phyloP scores from a whole-genome alignment of 176 grass and related monocot species.

The Paspalum notatum region DNA sequence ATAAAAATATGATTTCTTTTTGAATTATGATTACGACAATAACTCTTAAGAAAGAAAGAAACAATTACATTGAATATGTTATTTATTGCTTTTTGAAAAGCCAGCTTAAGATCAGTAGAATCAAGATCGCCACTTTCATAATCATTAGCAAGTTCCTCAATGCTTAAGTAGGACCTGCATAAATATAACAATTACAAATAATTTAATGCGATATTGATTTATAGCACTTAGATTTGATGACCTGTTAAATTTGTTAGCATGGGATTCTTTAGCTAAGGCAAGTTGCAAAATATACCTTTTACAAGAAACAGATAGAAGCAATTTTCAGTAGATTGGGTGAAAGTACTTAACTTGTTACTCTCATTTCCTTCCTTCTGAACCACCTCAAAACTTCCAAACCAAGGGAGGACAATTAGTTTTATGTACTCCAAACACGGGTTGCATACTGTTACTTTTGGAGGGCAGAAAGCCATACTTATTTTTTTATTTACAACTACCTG shows the following conservation, averaged over 20 bases:
- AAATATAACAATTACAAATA: background rate
- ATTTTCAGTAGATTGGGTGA: background rate
- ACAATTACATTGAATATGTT: constrained; percentile 56
- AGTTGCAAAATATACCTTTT: background rate
- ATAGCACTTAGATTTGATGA: background rate
- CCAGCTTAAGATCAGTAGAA: constrained; percentile 59
- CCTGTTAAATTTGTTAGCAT: background rate
- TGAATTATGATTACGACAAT: no score
- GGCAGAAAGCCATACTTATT: constrained; percentile 58
- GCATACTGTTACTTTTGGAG: constrained; percentile 44
- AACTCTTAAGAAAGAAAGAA: background rate
- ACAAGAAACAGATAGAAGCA: no score
- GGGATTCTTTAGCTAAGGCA: background rate
- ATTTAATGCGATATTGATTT: background rate
- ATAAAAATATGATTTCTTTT: no score
- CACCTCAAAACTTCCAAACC: constrained; percentile 65
- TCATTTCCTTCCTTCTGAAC: constrained; percentile 39
- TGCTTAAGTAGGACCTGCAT: constrained; percentile 49
- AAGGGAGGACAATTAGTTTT: constrained; percentile 59
- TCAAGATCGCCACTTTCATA: constrained; percentile 56
- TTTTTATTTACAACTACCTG: constrained; percentile 59
- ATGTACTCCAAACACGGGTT: constrained; percentile 67
- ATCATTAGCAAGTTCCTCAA: constrained; percentile 58
- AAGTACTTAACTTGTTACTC: constrained; percentile 49
- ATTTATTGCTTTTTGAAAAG: constrained; percentile 61